Base-by-base conservation (phyloP, 2,329 filamentous ascomycete genomes). In the Claviceps sorghi region DNA sequence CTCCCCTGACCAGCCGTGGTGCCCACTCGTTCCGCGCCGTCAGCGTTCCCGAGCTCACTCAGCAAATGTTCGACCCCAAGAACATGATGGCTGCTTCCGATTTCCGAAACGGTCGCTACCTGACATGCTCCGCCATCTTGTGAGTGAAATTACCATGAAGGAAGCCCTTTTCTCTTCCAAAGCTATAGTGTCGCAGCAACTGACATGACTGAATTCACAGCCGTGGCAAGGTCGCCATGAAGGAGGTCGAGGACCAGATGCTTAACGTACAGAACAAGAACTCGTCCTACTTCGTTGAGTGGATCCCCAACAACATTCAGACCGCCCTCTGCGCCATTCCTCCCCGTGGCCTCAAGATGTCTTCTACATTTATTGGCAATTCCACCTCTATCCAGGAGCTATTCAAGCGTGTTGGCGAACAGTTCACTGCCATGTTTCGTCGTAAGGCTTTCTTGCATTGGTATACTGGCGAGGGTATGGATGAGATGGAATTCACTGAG, bases 401-500 rank as follows among this genome's bases (percentile, higher is more conserved):
- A 65, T 97, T 98, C 86, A 97, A 97, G 88, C 91, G 93, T 82
- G 79, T 97, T 64, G 93, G 91, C 69, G 91, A 97, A 73, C 93
- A 97, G 78, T 98, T 98, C 83, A 88, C 85, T 76, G 91, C 89
- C 71, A 97, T 98, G 93, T 98, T 97, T 86, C 83, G 91, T 77
- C 89, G 91, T 77, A 98, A 97, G 87, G 93, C 93, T 83, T 98
- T 97, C 88, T 87, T 98, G 82, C 93, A 97, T 80, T 98, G 93
- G 93, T 98, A 97, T 78, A 98, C 93, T 82, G 89, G 90, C 69
- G 93, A 98, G 82, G 93, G 93, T 78, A 97, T 98, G 93, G 93
- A 98, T 76, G 93, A 97, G 85, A 97, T 97, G 93, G 93, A 98
- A 79, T 98, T 98, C 80, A 97, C 93, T 69, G 93, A 97, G 82